Conservation (phyloP, 2,329 filamentous ascomycete species). For the Clarireedia paspali region DNA sequence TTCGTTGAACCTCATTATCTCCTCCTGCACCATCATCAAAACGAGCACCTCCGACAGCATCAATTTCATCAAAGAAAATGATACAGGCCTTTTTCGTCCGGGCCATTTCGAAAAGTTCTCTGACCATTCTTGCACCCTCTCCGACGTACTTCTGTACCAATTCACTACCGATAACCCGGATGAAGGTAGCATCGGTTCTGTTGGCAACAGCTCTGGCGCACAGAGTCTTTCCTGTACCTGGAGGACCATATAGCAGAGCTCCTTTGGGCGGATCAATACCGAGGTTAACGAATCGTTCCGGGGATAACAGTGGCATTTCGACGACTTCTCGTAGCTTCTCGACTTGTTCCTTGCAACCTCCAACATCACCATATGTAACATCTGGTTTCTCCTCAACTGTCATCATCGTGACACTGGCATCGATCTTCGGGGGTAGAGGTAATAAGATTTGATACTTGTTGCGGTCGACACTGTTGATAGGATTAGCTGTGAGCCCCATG, state of each 20-base stretch:
- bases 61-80: conserved; percentile 99
- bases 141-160: conserved; percentile 98
- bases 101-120: conserved; percentile 98
- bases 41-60: conserved; percentile 89
- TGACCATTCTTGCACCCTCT: conserved; percentile 96
- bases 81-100: conserved; percentile 99
- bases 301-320: conserved; percentile 94
- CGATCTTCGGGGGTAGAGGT: conserved; percentile 94
- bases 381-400: conserved; percentile 99
- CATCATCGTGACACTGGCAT: conserved; percentile 99
- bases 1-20: conserved; percentile 96
- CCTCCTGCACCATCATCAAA: conserved; percentile 95
- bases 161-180: conserved; percentile 95
- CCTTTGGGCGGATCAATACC: conserved; percentile 98
- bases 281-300: conserved; percentile 96
- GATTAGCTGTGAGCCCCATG: no score
- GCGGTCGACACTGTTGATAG: conserved; percentile 62
- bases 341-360: conserved; percentile 98
- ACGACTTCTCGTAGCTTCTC: conserved; percentile 98
- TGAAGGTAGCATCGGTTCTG: conserved; percentile 96
- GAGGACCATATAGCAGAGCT: conserved; percentile 90
- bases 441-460: conserved; percentile 99
- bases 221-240: conserved; percentile 97
- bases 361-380: conserved; percentile 97
- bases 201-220: conserved; percentile 97